phyloP scores from a whole-genome alignment of 345 rosid species.

The Xanthoceras sorbifolium region DNA sequence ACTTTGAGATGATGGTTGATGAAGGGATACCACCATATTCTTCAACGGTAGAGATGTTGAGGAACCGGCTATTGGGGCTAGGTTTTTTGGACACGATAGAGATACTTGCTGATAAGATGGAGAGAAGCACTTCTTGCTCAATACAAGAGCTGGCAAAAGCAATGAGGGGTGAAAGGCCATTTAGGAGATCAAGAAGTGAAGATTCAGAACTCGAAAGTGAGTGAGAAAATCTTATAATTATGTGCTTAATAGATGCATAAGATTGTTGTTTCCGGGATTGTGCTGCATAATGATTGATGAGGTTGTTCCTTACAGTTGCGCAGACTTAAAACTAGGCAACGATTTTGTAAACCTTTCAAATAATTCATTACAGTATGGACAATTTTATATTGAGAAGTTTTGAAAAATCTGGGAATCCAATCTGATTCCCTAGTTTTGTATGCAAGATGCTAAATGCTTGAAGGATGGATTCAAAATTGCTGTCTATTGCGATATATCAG shows the following conservation, averaged over 20 bases:
- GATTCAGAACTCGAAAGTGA: conserved; percentile 48
- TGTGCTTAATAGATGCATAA: background rate
- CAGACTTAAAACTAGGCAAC: background rate
- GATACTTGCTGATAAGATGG: conserved; percentile 77
- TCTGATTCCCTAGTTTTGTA: too few species aligned
- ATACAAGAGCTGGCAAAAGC: conserved; percentile 62
- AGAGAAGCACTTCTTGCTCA: conserved; percentile 58
- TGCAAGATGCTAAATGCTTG: too few species aligned
- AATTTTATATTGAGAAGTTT: background rate
- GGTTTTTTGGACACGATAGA: conserved; percentile 62
- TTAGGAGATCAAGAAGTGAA: conserved; percentile 34
- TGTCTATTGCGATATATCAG: too few species aligned
- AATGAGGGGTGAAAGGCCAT: conserved; percentile 57
- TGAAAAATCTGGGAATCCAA: too few species aligned
- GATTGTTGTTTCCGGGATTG: background rate
- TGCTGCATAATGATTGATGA: background rate
- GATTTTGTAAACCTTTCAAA: background rate
- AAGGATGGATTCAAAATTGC: too few species aligned
- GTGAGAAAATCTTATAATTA: background rate
- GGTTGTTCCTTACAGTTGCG: background rate
- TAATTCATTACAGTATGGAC: background rate
- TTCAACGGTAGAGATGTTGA: conserved; percentile 71
- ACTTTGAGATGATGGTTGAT: conserved; percentile 92
- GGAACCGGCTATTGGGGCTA: conserved; percentile 58
- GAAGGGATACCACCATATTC: conserved; percentile 86